phyloP scores from a whole-genome alignment of 1,284 basidiomycete species.

The Cutaneotrichosporon sp. region DNA sequence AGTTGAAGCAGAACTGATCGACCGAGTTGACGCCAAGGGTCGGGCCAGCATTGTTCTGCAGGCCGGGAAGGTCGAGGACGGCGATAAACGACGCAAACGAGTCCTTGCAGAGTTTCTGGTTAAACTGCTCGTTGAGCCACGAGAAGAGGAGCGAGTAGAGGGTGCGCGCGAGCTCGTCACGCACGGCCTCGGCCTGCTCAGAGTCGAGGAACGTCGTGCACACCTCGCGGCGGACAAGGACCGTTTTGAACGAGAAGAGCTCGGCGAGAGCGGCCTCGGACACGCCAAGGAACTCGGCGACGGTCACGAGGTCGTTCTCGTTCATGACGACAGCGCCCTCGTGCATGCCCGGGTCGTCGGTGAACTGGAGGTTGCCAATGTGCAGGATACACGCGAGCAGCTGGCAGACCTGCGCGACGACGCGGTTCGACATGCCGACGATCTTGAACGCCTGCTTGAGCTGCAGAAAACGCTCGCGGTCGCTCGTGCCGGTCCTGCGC shows the following conservation, averaged over 20 bases:
- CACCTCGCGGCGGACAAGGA: slow-evolving; percentile 85
- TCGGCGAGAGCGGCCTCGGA: slow-evolving; percentile 67
- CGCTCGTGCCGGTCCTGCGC: slow-evolving; percentile 57
- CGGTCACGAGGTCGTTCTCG: slow-evolving; percentile 67
- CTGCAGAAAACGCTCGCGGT: slow-evolving; percentile 76
- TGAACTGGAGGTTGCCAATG: slow-evolving; percentile 91
- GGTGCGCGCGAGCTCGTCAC: slow-evolving; percentile 87
- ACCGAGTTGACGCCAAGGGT: slow-evolving; percentile 75
- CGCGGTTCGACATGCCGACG: slow-evolving; percentile 84
- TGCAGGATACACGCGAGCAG: slow-evolving; percentile 91
- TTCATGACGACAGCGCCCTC: slow-evolving; percentile 84
- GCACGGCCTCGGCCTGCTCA: slow-evolving; percentile 83
- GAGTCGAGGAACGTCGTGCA: slow-evolving; percentile 94
- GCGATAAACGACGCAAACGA: slow-evolving; percentile 89
- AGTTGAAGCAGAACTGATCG: slow-evolving; percentile 95
- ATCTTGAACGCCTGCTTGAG: slow-evolving; percentile 90
- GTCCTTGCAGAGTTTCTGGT: slow-evolving; percentile 85
- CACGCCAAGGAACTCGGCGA: slow-evolving; percentile 88
- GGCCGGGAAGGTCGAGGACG: slow-evolving; percentile 92
- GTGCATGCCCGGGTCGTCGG: slow-evolving; percentile 70
- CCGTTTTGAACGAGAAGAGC: slow-evolving; percentile 86
- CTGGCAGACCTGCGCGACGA: slow-evolving; percentile 91
- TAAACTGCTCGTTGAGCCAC: slow-evolving; percentile 95
- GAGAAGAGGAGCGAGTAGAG: slow-evolving; percentile 92
- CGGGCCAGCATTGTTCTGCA: slow-evolving; percentile 68